Evolutionary conservation across 177 flowering plant species (phyloP).

Genomic region (Vitis hybrid): DNA sequence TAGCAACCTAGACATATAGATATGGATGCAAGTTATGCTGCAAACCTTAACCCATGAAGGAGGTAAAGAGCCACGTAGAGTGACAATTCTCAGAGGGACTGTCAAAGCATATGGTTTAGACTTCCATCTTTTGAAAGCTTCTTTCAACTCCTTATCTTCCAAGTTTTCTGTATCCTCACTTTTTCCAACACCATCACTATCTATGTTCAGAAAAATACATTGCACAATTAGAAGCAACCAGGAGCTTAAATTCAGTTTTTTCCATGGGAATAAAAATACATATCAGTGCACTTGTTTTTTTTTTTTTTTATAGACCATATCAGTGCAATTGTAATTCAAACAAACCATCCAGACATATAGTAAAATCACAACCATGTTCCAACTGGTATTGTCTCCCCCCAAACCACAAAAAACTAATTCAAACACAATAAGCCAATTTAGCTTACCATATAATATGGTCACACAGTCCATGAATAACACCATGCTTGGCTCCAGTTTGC

Average conservation of each 20-base stretch:
- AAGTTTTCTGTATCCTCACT: slow-evolving; percentile 18
- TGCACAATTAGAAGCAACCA: background rate
- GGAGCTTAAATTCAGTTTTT: too few species aligned
- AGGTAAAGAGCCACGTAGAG: slow-evolving; percentile 81
- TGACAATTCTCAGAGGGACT: slow-evolving; percentile 78
- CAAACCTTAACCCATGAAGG: slow-evolving; percentile 87
- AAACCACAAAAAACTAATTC: too few species aligned
- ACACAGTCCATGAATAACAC: too few species aligned
- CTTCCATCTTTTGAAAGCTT: slow-evolving; percentile 70
- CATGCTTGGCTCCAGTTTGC: too few species aligned
- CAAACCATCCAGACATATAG: background rate
- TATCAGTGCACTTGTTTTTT: background rate
- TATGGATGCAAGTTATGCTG: background rate
- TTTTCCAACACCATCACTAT: slow-evolving; percentile 12
- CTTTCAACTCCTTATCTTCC: slow-evolving; percentile 47
- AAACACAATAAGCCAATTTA: too few species aligned
- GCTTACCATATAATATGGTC: too few species aligned
- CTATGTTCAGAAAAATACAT: slow-evolving; percentile 10
- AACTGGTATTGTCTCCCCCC: too few species aligned
- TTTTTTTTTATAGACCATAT: too few species aligned
- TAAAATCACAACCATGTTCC: too few species aligned
- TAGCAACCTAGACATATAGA: background rate
- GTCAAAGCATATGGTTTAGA: slow-evolving; percentile 79
- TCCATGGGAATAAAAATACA: too few species aligned
- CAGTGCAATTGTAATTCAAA: background rate